Evolutionary conservation across 106 monocot genomes (phyloP).

Genomic region (Triglochin maritima): DNA sequence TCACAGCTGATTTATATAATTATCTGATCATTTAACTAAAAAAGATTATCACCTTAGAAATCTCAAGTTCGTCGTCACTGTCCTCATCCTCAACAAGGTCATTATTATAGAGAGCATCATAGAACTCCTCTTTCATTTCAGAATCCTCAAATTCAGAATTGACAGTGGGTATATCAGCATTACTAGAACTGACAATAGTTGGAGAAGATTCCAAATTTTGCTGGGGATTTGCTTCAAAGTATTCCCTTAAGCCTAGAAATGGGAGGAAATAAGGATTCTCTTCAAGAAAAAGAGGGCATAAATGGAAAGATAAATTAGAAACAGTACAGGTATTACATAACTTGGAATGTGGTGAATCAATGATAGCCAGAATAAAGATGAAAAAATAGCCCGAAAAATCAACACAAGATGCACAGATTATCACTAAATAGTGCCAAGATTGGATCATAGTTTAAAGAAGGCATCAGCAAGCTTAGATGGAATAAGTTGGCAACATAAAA

Average conservation of each 20-base stretch:
- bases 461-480: too few species aligned
- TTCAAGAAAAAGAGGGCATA: not conserved
- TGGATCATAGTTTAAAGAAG: too few species aligned
- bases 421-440: too few species aligned
- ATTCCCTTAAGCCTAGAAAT: slow-evolving; percentile 70
- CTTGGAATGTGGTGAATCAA: too few species aligned
- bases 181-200: slow-evolving; percentile 25
- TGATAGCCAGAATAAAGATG: not conserved
- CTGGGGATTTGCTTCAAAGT: slow-evolving; percentile 70
- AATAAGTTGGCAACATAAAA: too few species aligned
- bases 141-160: slow-evolving; percentile 42
- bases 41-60: slow-evolving; percentile 24
- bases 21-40: too few species aligned
- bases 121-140: slow-evolving; percentile 70
- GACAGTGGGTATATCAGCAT: slow-evolving; percentile 18
- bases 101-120: slow-evolving; percentile 76
- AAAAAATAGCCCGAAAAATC: not conserved
- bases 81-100: slow-evolving; percentile 65
- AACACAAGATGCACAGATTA: too few species aligned
- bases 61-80: slow-evolving; percentile 33
- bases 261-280: slow-evolving; percentile 1
- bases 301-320: not conserved
- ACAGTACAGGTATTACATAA: too few species aligned
- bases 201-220: slow-evolving; percentile 38
- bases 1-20: too few species aligned